These are phyloP conservation scores for Singerocomus rubriflavus DNA, from an alignment of 1,284 basidiomycete species.

Conservation along the genomic window DNA sequence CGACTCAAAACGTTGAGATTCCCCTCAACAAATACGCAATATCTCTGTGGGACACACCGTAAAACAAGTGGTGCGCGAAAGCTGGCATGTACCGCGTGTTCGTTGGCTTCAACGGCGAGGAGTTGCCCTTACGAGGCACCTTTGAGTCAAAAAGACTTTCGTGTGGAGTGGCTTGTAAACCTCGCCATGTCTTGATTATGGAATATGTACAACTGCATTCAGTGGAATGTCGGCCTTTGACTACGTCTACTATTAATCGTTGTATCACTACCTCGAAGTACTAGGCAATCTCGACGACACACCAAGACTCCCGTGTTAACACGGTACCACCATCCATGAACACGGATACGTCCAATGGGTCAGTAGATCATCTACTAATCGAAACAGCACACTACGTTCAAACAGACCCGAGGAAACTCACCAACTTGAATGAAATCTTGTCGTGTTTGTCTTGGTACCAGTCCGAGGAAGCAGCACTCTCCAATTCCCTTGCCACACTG, in stretches of 20 bases:
- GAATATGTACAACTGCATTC: too few species aligned
- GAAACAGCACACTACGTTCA: conserved; percentile 9
- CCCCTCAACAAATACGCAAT: conserved; percentile 1
- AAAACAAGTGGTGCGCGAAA: conserved; percentile 2
- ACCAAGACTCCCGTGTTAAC: background rate
- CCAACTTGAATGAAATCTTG: conserved; percentile 64
- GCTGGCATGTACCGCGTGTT: conserved; percentile 1
- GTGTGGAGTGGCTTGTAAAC: background rate
- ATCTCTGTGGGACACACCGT: background rate
- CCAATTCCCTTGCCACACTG: conserved; percentile 71
- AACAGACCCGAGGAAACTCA: conserved; percentile 52
- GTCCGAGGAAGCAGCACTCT: conserved; percentile 74
- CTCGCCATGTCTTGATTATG: too few species aligned
- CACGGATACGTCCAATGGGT: conserved; percentile 5
- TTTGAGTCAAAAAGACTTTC: conserved; percentile 3
- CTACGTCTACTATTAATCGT: background rate
- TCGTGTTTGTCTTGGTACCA: conserved; percentile 72
- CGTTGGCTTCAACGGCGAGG: background rate
- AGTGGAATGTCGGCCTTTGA: too few species aligned
- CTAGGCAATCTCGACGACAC: background rate
- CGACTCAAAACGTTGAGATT: conserved; percentile 1
- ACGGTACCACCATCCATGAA: conserved; percentile 10
- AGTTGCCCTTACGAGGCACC: background rate
- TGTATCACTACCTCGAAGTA: background rate
- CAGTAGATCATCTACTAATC: conserved; percentile 10